Base-by-base conservation (phyloP, 129 eudicot genomes). In the Artemisia tridentata region DNA sequence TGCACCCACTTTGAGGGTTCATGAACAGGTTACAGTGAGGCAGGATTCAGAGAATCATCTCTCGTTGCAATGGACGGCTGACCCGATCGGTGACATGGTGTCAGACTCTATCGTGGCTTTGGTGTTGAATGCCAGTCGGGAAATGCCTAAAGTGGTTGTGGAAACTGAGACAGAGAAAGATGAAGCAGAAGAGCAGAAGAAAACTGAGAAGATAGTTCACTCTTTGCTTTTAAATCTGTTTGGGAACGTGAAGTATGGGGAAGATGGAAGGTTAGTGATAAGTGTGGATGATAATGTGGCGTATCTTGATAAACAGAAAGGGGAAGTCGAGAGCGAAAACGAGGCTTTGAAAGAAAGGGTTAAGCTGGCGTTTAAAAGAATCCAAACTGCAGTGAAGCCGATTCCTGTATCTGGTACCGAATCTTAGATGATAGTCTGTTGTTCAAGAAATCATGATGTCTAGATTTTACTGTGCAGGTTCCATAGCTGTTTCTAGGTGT, bases 11-110 rank as follows among this genome's bases (percentile, higher is more conserved):
- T 71, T 93, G 77, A 71, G 79, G 17, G 97, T 93, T 8, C 98
- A 93, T 27, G 97, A 81, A 11, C 65, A 66, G 58, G 98, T 93
- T 14, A 93, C 90, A 0, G 84, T 93, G 69, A 93, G 87, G 72
- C 96, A 81, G 77, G 98, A 93, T 23, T 87, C 98, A 0, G 96
- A 87, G 71, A 81, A 88, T 53, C 98, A 93, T 75, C 63, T 93
- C 53, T 90, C 97, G 0, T 54, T 93, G 63, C 97, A 93, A 43
- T 93, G 98, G 98, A 50, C 75, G 0, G 98, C 98, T 0, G 97
- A 93, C 65, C 98, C 98, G 1, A 84, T 93, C 0, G 86, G 95
- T 31, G 98, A 93, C 48, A 93, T 93, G 98, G 98, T 93, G 27
- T 87, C 98, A 7, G 98, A 93, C 66, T 93, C 98, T 5, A 71